Conservation (phyloP, 148 eudicot genomes). For the Rhododendron mucronatum region DNA sequence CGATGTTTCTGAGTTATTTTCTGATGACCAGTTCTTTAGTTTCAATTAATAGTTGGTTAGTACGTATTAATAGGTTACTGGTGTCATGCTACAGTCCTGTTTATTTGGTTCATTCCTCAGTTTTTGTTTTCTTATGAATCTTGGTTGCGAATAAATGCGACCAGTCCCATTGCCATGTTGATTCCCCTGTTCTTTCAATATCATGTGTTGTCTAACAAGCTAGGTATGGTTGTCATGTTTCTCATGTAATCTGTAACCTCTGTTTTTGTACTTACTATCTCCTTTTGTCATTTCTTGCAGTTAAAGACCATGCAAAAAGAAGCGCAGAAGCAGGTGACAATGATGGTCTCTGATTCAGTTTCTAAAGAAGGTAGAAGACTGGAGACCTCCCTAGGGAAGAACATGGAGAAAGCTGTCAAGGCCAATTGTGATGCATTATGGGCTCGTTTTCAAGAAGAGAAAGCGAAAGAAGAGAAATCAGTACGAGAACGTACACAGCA, state of each 20-base stretch:
- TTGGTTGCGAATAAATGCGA: not conserved
- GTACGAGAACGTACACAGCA: slow-evolving; percentile 68
- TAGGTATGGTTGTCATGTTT: not conserved
- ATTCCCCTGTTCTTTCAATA: not conserved
- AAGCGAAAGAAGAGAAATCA: slow-evolving; percentile 66
- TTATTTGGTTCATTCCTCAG: not conserved
- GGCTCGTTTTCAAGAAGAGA: slow-evolving; percentile 81
- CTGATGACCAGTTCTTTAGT: not conserved
- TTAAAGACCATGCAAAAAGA: slow-evolving; percentile 60
- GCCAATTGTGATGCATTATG: slow-evolving; percentile 83
- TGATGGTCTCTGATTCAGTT: slow-evolving; percentile 43
- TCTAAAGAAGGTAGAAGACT: slow-evolving; percentile 81
- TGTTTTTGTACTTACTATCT: not conserved
- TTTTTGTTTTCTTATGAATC: not conserved
- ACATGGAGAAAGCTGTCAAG: slow-evolving; percentile 71
- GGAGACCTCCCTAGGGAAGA: slow-evolving; percentile 64
- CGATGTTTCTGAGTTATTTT: not conserved
- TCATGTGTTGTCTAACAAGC: not conserved
- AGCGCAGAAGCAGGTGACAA: slow-evolving; percentile 63
- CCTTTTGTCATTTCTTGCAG: slow-evolving; percentile 32
- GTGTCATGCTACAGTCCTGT: not conserved
- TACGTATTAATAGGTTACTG: not conserved
- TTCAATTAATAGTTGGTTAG: not conserved
- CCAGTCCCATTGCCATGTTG: not conserved
- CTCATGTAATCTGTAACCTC: not conserved